Base-by-base conservation (phyloP, 139 green algal species). In the Chlorella sp. region DNA sequence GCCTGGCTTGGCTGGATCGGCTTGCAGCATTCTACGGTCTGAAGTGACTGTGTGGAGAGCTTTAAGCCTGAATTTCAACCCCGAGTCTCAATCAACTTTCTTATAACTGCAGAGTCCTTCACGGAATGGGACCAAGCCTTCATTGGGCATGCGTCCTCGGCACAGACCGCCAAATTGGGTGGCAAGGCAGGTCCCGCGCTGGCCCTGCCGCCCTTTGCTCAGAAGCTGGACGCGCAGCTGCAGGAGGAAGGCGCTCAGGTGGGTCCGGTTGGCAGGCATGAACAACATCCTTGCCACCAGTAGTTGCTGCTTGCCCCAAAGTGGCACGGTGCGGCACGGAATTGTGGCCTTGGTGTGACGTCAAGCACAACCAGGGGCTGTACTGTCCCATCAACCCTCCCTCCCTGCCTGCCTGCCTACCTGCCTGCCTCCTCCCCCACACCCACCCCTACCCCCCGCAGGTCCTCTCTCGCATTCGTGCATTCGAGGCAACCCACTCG, bases 401-500 rank as follows among this genome's bases (percentile, higher is more conserved):
- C 64, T 71, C 11, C 22, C 64, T 18, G 64, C 5, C n/a, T 53
- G 34, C 14, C 15, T 26, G 16, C 34, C 34, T 48, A 7, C 75
- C 21, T 71, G 34, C 75, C 75, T 77, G 19, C 28, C 69, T 77
- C n/a, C 53, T 24, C 22, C 21, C 36, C 36, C 22, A 0, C 77
- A 0, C 77, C 77, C 32, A 11, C 24, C 77, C 40, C 19, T n/a
- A 18, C 75, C 81, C 26, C 22, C 9, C 40, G 64, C 83, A 87
- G 83, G 18, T 14, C 36, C 89, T 89, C 18, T 18, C 75, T 64
- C 30, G 66, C 64, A 60, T 92, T 26, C 48, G 11, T 2, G 78
- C 57, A 3, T 88, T 90, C 37, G 90, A 93, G 77, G 36, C 48
- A 24, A 18, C 28, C 30, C 90, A 92, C 81, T 30, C 69, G 85